A percentile compares a stretch with the other conserved stretches of the same genome.
These are phyloP conservation scores for Plantago ovata DNA, from an alignment of 257 asterid genomes.

Conservation along the genomic window DNA sequence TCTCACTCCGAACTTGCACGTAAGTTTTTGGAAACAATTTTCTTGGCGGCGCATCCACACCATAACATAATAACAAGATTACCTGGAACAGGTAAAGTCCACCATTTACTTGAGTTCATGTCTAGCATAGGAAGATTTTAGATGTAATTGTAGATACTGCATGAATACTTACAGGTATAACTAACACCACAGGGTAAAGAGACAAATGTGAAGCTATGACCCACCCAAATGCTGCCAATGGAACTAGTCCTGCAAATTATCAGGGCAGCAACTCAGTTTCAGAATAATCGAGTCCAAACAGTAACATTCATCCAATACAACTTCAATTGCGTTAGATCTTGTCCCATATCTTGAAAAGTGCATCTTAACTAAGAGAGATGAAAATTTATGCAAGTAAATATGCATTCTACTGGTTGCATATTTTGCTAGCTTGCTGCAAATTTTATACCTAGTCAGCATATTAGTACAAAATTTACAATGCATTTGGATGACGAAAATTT, in stretches of 20 bases:
- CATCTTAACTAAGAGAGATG: neutral
- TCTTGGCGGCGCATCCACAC: constrained; percentile 83
- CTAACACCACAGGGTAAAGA: constrained; percentile 69
- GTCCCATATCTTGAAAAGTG: neutral
- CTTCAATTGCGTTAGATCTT: constrained; percentile 5
- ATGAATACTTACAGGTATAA: constrained; percentile 70
- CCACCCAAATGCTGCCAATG: constrained; percentile 98
- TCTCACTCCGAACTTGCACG: constrained; percentile 32
- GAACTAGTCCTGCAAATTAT: constrained; percentile 52
- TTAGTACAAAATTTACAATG: too few species aligned
- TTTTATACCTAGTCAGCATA: too few species aligned
- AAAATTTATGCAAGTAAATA: too few species aligned
- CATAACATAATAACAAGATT: constrained; percentile 69
- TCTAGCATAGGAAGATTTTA: constrained; percentile 6
- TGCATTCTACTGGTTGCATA: too few species aligned
- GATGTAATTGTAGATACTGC: constrained; percentile 11
- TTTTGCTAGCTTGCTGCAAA: too few species aligned
- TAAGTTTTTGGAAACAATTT: constrained; percentile 49
- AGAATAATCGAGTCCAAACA: constrained; percentile 1
- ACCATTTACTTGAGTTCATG: constrained; percentile 8
- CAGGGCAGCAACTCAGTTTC: constrained; percentile 22
- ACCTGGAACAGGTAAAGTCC: constrained; percentile 38
- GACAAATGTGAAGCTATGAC: constrained; percentile 85
- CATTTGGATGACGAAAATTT: too few species aligned
- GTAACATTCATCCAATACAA: constrained; percentile 9